Base-by-base conservation (phyloP, 2,329 filamentous ascomycete species). In the Talaromyces sp. region DNA sequence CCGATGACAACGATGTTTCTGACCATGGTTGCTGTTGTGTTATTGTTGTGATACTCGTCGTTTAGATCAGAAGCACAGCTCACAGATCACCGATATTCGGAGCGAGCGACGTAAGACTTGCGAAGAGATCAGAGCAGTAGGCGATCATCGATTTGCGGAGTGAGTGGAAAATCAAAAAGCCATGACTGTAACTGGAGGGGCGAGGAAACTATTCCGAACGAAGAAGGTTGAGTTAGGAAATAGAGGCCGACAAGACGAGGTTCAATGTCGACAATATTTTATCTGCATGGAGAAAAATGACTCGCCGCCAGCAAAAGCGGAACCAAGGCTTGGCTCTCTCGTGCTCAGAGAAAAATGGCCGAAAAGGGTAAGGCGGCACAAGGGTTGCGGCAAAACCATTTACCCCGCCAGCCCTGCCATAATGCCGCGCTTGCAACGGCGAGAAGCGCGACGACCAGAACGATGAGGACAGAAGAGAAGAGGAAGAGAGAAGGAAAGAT, bases 1-100 rank as follows among this genome's bases (percentile, higher is more conserved):
- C 93, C 92, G 67, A 99, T 87, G 66, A 99, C 86, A 73, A 96
- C 91, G 68, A 99, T 92, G 77, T 96, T 96, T 77, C 93, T 89
- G 69, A 97, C 93, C 92, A 97, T 96, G 1, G 58, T 74, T 66
- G 65, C 61, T 59, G 64, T 60, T 31, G 23, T 50, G 46, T 50
- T 16, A 23, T 48, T 50, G 21, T 64, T 40, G 25, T 64, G 18
- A 6, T 28, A 6, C 3, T 28, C 3, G 28, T 28, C n/a, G 5
- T 64, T 50, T 60, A 57, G 37, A 55, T 65, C 31, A 39, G 31
- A 54, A 40, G 40, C 57, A 54, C 31, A 55, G 59, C 46, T 60
- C 46, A 39, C 54, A 40, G 61, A 33, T 52, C 67, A 65, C 44
- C 65, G 60, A 60, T 54, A 55, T 16, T 35, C 37, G 48, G 33